Conservation (phyloP, 2,329 filamentous ascomycete genomes). For the Penicillium sp. region DNA sequence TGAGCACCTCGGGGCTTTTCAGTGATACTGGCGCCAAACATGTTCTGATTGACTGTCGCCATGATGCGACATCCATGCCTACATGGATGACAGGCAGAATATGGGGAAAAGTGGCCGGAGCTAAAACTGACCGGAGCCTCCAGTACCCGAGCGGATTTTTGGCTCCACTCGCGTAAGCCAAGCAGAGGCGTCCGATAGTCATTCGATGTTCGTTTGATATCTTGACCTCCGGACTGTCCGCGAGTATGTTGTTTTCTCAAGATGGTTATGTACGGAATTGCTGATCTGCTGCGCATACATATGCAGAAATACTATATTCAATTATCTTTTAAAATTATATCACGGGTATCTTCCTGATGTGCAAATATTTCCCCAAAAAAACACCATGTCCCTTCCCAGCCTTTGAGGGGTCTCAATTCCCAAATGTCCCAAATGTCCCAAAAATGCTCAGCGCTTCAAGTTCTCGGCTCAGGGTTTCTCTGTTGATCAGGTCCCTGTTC, state of each 20-base stretch:
- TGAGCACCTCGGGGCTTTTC: constrained; percentile 33
- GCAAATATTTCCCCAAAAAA: neutral
- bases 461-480: neutral
- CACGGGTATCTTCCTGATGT: constrained; percentile 8
- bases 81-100: constrained; percentile 12
- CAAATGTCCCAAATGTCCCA: neutral
- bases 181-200: neutral
- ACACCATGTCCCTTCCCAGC: too few relatives aligned
- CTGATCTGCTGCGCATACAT: neutral
- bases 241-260: too few relatives aligned
- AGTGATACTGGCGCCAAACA: constrained; percentile 42
- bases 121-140: constrained; percentile 16
- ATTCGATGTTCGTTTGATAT: neutral
- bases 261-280: too few relatives aligned
- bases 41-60: constrained; percentile 45
- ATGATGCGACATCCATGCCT: constrained; percentile 39
- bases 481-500: neutral
- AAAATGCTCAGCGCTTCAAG: neutral
- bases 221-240: too few relatives aligned
- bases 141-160: constrained; percentile 19
- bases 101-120: constrained; percentile 20
- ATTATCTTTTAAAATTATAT: neutral
- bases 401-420: neutral
- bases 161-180: constrained; percentile 15
- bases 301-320: neutral